Evolutionary conservation across 352 stramenopile species (phyloP).

Genomic region (Pythium periplocum): DNA sequence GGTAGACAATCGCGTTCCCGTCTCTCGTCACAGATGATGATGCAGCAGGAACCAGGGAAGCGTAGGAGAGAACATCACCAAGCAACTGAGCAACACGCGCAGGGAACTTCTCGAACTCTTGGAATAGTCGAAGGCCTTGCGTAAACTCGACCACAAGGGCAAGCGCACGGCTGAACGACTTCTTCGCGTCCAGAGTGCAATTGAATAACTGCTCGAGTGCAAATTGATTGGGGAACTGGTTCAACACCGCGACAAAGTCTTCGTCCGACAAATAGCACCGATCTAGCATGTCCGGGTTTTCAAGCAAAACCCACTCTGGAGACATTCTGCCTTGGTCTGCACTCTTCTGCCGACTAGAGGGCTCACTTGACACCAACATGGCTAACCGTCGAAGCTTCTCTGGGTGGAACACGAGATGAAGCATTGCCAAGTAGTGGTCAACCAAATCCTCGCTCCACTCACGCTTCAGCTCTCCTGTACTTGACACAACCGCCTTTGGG

Average conservation of each 20-base stretch:
- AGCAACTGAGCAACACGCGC: conserved; percentile 64
- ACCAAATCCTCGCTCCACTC: conserved; percentile 80
- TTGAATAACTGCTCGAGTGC: conserved; percentile 72
- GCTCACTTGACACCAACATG: conserved; percentile 62
- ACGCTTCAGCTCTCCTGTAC: conserved; percentile 43
- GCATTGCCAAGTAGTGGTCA: conserved; percentile 82
- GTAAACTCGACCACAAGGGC: conserved; percentile 75
- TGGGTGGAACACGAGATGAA: conserved; percentile 84
- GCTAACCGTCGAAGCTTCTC: conserved; percentile 72
- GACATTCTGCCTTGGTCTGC: conserved; percentile 24
- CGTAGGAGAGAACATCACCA: conserved; percentile 52
- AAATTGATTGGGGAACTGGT: conserved; percentile 84
- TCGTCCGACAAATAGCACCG: conserved; percentile 78
- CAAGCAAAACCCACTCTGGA: conserved; percentile 75
- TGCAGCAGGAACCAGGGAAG: conserved; percentile 42
- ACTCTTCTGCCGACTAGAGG: conserved; percentile 15
- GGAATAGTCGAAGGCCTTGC: conserved; percentile 57
- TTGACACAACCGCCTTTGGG: conserved; percentile 52
- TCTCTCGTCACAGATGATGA: conserved; percentile 19
- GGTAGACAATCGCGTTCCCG: conserved; percentile 45
- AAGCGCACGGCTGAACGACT: conserved; percentile 68
- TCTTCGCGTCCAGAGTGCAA: conserved; percentile 69
- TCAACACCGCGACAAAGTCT: conserved; percentile 77
- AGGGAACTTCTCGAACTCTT: conserved; percentile 81
- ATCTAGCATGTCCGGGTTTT: conserved; percentile 79